Evolutionary conservation across 192 early-diverging fungal species (phyloP).

Genomic region (Gaertneriomyces semiglobifer): DNA sequence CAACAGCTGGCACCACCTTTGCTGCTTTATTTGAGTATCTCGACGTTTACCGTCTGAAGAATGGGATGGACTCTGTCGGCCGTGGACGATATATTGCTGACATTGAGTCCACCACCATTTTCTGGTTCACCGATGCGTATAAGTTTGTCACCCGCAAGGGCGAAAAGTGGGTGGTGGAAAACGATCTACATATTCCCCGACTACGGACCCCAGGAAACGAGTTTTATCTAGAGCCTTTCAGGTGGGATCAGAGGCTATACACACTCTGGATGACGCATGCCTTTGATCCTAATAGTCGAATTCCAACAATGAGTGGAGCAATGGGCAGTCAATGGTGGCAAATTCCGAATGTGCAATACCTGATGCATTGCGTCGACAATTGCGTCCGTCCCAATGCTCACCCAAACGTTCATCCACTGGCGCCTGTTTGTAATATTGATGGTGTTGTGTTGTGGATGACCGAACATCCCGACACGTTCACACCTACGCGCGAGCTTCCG

Average conservation of each 20-base stretch:
- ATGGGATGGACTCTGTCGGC: conserved; percentile 66
- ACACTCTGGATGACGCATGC: conserved; percentile 45
- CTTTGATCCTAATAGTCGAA: conserved; percentile 31
- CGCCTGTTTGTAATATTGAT: conserved; percentile 18
- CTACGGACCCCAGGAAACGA: conserved; percentile 61
- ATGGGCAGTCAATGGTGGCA: conserved; percentile 57
- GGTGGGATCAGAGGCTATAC: conserved; percentile 77
- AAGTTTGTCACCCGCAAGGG: conserved; percentile 37
- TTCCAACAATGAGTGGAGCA: conserved; percentile 63
- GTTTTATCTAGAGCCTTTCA: conserved; percentile 71
- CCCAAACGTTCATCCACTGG: conserved; percentile 29
- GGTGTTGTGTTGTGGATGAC: conserved; percentile 33
- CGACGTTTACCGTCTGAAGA: conserved; percentile 57
- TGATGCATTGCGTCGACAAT: conserved; percentile 66
- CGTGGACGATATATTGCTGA: conserved; percentile 62
- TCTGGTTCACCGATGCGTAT: conserved; percentile 79
- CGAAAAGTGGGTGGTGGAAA: conserved; percentile 21
- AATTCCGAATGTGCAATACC: conserved; percentile 45
- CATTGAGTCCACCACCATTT: conserved; percentile 62
- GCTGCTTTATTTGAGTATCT: conserved; percentile 67
- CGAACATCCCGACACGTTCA: conserved; percentile 23
- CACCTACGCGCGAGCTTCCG: background rate
- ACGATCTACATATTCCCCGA: conserved; percentile 53
- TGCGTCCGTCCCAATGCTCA: conserved; percentile 31
- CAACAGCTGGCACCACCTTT: conserved; percentile 63